phyloP scores from a whole-genome alignment of 2,329 filamentous ascomycete genomes.

The Ophiostoma australiae region DNA sequence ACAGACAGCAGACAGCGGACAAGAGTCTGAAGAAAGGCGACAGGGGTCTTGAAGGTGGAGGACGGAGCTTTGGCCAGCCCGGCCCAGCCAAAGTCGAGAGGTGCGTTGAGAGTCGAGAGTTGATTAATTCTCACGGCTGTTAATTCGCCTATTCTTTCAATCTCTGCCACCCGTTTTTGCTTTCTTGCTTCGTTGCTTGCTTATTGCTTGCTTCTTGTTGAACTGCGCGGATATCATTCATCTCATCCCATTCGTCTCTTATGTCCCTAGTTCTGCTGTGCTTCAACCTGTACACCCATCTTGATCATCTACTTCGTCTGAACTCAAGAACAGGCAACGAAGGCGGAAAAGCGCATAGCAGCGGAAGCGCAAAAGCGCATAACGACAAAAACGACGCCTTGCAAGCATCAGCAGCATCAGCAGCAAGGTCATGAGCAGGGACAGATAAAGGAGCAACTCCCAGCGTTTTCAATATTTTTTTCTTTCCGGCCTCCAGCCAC shows the following conservation, averaged over 20 bases:
- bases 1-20: neutral
- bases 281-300: slow-evolving; percentile 17
- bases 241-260: slow-evolving; percentile 1
- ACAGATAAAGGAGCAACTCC: neutral
- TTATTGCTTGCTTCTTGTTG: neutral
- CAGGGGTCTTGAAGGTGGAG: neutral
- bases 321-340: neutral
- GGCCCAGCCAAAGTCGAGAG: neutral
- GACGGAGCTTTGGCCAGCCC: slow-evolving; percentile 1
- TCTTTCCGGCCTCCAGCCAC: neutral
- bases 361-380: neutral
- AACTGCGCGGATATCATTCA: neutral
- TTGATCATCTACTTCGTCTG: neutral
- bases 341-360: neutral
- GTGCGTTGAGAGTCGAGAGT: neutral
- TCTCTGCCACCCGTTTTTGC: neutral
- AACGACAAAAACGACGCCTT: neutral
- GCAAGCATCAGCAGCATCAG: neutral
- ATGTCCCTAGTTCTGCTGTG: neutral
- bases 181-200: neutral
- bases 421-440: neutral
- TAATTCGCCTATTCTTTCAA: neutral
- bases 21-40: neutral
- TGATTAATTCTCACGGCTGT: neutral
- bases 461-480: neutral